Base-by-base conservation (phyloP, 371 early-diverging fungal species). In the Mortierella sp. region DNA sequence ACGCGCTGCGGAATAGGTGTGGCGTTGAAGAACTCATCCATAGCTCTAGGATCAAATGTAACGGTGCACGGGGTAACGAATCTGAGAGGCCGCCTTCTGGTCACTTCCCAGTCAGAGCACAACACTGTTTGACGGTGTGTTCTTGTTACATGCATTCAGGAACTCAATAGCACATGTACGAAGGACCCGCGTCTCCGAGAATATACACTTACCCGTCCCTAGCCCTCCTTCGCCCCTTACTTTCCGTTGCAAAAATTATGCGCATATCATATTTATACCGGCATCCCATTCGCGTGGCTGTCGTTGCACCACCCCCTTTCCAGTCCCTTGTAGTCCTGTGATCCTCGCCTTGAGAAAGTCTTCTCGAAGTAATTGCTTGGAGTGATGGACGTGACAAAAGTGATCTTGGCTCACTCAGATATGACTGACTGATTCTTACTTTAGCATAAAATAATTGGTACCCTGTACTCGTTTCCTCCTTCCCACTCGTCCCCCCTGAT, bases 231-330 rank as follows among this genome's bases (percentile, higher is more conserved):
- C 18, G 45, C 32, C 40, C 63, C 40, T 63, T 61, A 3, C 30
- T 54, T 69, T 69, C 62, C 37, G 61, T 70, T 55, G 20, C 9
- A 26, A 30, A 49, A 71, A 49, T 64, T 71, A 71, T 64, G 72
- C 64, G 65, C 64, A 64, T 62, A 59, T 45, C 22, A 18, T 11
- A 1, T 62, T 59, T 69, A 49, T 20, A 49, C n/a, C 16, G 49
- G 49, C 1, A 49, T 49, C 49, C 20, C 9, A 40, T 40, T 5
- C 9, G 10, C 26, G 26, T 28, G 14, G 22, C n/a, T 14, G 47
- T 18, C 24, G 52, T n/a, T 9, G 14, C 37, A 22, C 47, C 39
- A 30, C 57, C 59, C 51, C 10, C 54, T 12, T 24, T 54, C n/a
- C 54, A 24, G 12, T 24, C 54, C 24, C 26, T 55, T 55, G 11